Evolutionary conservation across 805 yeast species (phyloP).

Genomic region (Torulaspora microellipsoides): DNA sequence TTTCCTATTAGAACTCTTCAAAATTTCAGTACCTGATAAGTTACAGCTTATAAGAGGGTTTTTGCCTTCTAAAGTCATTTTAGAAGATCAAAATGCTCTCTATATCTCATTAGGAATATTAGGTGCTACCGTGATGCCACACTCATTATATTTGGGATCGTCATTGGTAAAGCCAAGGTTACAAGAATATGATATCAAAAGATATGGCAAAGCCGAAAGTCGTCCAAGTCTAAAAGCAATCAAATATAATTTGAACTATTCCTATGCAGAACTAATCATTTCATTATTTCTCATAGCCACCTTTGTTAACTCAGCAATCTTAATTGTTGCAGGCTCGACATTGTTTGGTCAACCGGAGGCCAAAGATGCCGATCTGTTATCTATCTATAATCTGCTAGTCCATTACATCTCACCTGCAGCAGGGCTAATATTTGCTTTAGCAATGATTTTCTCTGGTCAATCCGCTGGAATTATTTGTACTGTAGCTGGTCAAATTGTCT

Average conservation of each 20-base stretch:
- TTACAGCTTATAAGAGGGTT: conserved; percentile 58
- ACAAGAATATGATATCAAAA: conserved; percentile 61
- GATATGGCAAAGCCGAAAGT: conserved; percentile 46
- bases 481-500: conserved; percentile 88
- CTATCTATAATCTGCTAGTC: conserved; percentile 68
- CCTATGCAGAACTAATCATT: conserved; percentile 76
- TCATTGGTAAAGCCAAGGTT: conserved; percentile 84
- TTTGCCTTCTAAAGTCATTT: conserved; percentile 58
- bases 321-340: conserved; percentile 89
- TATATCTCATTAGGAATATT: conserved; percentile 77
- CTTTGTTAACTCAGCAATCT: conserved; percentile 87
- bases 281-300: conserved; percentile 83
- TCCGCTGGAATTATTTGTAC: conserved; percentile 95
- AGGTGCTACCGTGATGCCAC: conserved; percentile 97
- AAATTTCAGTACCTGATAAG: conserved; percentile 51
- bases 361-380: conserved; percentile 74
- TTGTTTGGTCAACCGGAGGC: conserved; percentile 59
- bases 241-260: conserved; percentile 69
- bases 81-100: conserved; percentile 62
- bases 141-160: conserved; percentile 77
- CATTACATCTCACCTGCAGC: conserved; percentile 77
- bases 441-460: conserved; percentile 86
- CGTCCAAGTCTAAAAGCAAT: conserved; percentile 80
- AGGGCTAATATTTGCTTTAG: conserved; percentile 83
- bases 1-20: conserved; percentile 63